These are phyloP conservation scores for Ophiostoma sp. DNA, from an alignment of 2,329 filamentous ascomycete genomes.

Conservation along the genomic window DNA sequence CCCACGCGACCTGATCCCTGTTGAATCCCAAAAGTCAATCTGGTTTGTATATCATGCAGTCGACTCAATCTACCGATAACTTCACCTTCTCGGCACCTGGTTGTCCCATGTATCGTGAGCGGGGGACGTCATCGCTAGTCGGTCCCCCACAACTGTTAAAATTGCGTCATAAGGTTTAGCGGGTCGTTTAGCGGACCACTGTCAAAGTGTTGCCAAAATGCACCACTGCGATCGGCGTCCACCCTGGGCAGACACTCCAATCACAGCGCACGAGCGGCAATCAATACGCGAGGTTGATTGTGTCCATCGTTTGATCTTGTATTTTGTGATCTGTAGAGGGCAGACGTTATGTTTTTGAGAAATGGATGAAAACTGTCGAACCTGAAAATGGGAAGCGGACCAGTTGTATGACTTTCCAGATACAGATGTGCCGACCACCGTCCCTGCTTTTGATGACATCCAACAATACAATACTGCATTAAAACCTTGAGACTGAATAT, in stretches of 20 bases:
- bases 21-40: no score
- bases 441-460: no score
- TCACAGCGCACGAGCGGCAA: not conserved
- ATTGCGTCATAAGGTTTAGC: not conserved
- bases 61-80: no score
- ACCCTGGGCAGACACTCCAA: not conserved
- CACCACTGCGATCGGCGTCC: not conserved
- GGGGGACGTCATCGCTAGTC: not conserved
- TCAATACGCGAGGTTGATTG: not conserved
- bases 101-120: not conserved
- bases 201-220: not conserved
- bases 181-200: not conserved
- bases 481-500: no score
- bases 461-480: no score
- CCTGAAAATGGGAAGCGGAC: no score
- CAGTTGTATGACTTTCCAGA: no score
- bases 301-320: not conserved
- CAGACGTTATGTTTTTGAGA: no score
- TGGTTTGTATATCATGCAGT: no score
- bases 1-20: not conserved
- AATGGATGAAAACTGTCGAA: no score
- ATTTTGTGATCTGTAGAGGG: not conserved
- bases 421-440: no score
- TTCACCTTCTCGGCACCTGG: not conserved
- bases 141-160: not conserved